Percentiles rank a stretch among this genome's conserved stretches.
These are phyloP conservation scores for Pseudogymnoascus sp. DNA, from an alignment of 2,329 filamentous ascomycete genomes.

Conservation along the genomic window DNA sequence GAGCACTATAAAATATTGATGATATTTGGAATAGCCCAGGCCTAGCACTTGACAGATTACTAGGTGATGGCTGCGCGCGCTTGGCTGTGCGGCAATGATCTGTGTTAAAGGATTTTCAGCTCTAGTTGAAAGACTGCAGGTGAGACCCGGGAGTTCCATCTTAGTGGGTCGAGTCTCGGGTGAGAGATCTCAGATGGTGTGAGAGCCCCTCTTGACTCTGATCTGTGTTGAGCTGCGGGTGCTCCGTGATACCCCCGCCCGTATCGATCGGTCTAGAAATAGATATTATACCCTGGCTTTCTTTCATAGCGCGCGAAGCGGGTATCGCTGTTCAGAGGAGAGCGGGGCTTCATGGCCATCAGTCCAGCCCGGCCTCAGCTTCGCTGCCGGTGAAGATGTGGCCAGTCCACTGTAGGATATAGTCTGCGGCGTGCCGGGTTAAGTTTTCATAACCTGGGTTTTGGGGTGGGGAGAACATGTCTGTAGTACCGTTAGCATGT, in stretches of 20 bases:
- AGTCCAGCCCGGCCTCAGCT: background rate
- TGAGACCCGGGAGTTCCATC: background rate
- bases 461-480: background rate
- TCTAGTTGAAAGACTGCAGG: background rate
- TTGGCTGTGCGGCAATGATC: background rate
- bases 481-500: background rate
- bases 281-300: background rate
- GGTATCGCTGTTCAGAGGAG: background rate
- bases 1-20: background rate
- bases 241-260: constrained; percentile 2
- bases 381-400: background rate
- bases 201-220: background rate
- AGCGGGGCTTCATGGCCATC: background rate
- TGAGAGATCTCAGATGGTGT: background rate
- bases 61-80: background rate
- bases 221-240: background rate
- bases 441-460: background rate
- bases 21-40: background rate
- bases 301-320: background rate
- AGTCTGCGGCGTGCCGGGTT: background rate
- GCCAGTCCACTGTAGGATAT: background rate
- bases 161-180: background rate
- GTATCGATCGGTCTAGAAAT: constrained; percentile 10
- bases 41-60: background rate
- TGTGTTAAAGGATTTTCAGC: background rate